Evolutionary conservation across 1,284 basidiomycete species (phyloP), one percentile per base, ranked within the genome.

Genomic region (Irpex rosettiformis): DNA sequence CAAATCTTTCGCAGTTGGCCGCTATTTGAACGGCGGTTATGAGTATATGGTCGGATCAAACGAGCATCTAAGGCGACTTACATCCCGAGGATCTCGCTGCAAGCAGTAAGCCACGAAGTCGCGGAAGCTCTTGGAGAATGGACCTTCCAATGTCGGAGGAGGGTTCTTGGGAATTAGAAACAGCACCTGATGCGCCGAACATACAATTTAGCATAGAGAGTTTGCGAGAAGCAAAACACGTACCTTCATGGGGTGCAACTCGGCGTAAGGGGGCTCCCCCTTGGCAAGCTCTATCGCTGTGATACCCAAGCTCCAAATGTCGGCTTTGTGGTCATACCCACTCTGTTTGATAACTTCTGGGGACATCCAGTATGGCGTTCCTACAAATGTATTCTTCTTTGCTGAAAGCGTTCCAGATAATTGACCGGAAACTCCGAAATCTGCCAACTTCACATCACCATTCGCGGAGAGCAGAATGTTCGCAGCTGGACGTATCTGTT

Each of bases 311-410:
- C 90, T 93, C 95, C 95, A 97, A 54, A 99, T 98, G 73, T 99
- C 96, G 10, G 96, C 96, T 71, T 98, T 98, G 73, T 96, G 92
- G 69, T 98, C 96, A 73, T 99, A 99, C 6, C 97, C 97, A 62
- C 93, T 96, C 76, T 99, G 96, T 75, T 98, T 98, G 80, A 99
- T 98, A 22, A 99, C 96, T 72, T 99, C 96, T 5, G 96, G 96
- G 22, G 94, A 95, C 96, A 99, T 99, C 95, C 95, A 97, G 70
- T 96, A 96, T 1, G 94, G 94, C 13, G 96, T 96, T 28, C 96
- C 94, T 54, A 98, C 96, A 70, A 98, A 98, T 0, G 95, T 98
- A 68, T 98, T 98, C 83, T 98, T 98, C 85, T 97, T 97, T n/a
- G 94, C 94, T 58, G 91, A 92, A 37, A 97, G 81, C 0, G 94